Evolutionary conservation across 805 yeast genomes (phyloP).

Genomic region (Nakazawaea ishiwadae): DNA sequence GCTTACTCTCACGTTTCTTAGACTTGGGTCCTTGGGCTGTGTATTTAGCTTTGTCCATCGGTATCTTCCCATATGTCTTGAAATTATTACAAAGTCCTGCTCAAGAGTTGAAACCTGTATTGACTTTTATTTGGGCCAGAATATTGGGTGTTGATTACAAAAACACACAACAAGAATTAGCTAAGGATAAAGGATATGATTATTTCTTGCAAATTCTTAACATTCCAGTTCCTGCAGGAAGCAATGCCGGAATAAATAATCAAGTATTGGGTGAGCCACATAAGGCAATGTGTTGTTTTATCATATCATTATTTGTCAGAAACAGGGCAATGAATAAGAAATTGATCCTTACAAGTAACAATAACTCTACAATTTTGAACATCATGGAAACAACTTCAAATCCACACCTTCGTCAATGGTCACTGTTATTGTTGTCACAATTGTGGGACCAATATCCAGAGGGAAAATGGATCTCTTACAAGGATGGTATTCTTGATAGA

Average conservation of each 20-base stretch:
- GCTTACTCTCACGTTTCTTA: conserved; percentile 74
- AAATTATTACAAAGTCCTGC: conserved; percentile 92
- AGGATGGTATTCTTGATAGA: conserved; percentile 56
- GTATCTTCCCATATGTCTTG: conserved; percentile 92
- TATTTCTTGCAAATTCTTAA: conserved; percentile 81
- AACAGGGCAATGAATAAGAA: conserved; percentile 79
- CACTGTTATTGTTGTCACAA: conserved; percentile 72
- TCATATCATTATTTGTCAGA: conserved; percentile 76
- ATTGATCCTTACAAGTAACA: conserved; percentile 68
- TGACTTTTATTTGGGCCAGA: conserved; percentile 96
- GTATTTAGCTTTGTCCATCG: conserved; percentile 84
- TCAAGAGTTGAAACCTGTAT: conserved; percentile 87
- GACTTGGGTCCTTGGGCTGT: conserved; percentile 99
- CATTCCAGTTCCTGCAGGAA: conserved; percentile 27
- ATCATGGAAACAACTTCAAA: conserved; percentile 72
- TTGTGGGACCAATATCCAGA: conserved; percentile 70
- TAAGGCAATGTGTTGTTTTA: conserved; percentile 93
- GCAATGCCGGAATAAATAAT: conserved; percentile 2
- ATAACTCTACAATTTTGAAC: conserved; percentile 60
- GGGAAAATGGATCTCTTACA: conserved; percentile 65
- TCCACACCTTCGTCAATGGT: conserved; percentile 91
- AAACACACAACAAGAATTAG: conserved; percentile 85
- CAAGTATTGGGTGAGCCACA: conserved; percentile 60
- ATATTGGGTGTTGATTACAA: conserved; percentile 93
- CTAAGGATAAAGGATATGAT: conserved; percentile 86